These are phyloP conservation scores for Lactarius quietus DNA, from an alignment of 768 basidiomycete genomes.

Conservation along the genomic window DNA sequence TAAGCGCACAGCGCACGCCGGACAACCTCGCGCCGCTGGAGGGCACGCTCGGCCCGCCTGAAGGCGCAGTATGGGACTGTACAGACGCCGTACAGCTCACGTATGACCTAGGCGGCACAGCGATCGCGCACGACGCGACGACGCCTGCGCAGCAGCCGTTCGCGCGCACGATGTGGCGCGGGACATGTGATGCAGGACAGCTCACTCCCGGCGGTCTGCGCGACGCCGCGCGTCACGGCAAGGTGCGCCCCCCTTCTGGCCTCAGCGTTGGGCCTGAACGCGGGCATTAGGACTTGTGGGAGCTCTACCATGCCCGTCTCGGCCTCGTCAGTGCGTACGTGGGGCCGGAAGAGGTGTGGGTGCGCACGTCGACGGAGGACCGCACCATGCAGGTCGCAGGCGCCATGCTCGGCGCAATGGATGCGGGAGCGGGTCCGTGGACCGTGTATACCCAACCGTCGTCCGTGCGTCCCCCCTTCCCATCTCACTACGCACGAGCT, in stretches of 20 bases:
- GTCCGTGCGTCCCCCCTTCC: too few relatives aligned
- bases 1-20: conserved; percentile 41
- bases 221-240: conserved; percentile 43
- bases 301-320: conserved; percentile 39
- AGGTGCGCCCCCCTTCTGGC: conserved; percentile 34
- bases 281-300: conserved; percentile 42
- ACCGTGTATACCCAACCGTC: conserved; percentile 31
- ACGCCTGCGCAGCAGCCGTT: conserved; percentile 45
- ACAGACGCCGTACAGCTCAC: conserved; percentile 38
- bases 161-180: conserved; percentile 43
- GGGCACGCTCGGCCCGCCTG: conserved; percentile 36
- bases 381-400: conserved; percentile 48
- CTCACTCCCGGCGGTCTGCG: conserved; percentile 43
- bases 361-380: conserved; percentile 45
- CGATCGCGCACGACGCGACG: conserved; percentile 39
- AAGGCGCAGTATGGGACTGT: conserved; percentile 42
- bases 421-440: conserved; percentile 34
- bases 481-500: too few relatives aligned
- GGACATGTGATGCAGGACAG: conserved; percentile 47
- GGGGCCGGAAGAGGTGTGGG: conserved; percentile 38
- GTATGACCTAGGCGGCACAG: conserved; percentile 37
- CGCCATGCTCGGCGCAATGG: conserved; percentile 46
- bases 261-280: background rate
- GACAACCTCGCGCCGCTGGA: conserved; percentile 48
- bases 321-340: conserved; percentile 37